A percentile compares a stretch with the other conserved stretches of the same genome.
Conservation (phyloP, 352 stramenopile genomes). For the Plasmopara muralis region DNA sequence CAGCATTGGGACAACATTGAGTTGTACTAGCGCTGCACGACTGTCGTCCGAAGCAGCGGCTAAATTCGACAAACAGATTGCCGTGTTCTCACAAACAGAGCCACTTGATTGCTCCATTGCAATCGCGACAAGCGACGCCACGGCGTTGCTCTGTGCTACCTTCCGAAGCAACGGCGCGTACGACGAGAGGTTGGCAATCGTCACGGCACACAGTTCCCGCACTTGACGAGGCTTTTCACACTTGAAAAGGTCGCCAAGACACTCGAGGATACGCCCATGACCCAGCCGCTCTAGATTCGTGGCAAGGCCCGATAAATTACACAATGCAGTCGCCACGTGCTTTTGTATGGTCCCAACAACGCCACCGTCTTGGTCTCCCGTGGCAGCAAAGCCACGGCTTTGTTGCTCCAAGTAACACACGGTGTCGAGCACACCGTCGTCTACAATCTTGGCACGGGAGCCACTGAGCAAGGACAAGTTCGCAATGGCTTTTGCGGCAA, state of each 20-base stretch:
- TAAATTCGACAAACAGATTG: slow-evolving; percentile 71
- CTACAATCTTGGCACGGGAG: slow-evolving; percentile 61
- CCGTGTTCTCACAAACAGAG: slow-evolving; percentile 65
- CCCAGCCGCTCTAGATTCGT: slow-evolving; percentile 65
- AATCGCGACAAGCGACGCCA: slow-evolving; percentile 62
- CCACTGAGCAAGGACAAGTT: slow-evolving; percentile 69
- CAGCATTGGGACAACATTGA: slow-evolving; percentile 63
- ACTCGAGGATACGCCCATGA: slow-evolving; percentile 61
- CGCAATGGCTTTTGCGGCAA: slow-evolving; percentile 66
- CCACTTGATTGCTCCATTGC: slow-evolving; percentile 34
- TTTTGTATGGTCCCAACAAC: slow-evolving; percentile 33
- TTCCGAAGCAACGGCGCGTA: slow-evolving; percentile 56
- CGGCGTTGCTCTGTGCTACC: slow-evolving; percentile 51
- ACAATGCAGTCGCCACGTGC: slow-evolving; percentile 62
- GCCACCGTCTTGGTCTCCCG: slow-evolving; percentile 17
- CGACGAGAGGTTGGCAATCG: slow-evolving; percentile 72
- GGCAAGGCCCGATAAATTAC: slow-evolving; percentile 69
- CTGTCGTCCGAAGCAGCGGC: slow-evolving; percentile 44
- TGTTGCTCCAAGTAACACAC: slow-evolving; percentile 56
- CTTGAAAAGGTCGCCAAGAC: slow-evolving; percentile 69
- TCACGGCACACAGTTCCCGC: slow-evolving; percentile 60
- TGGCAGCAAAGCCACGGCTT: slow-evolving; percentile 5
- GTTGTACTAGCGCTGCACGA: slow-evolving; percentile 45
- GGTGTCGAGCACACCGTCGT: slow-evolving; percentile 76
- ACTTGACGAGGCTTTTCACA: slow-evolving; percentile 55